These are phyloP conservation scores for Dactylellina haptotyla DNA, from an alignment of 2,329 filamentous ascomycete genomes.

Conservation along the genomic window DNA sequence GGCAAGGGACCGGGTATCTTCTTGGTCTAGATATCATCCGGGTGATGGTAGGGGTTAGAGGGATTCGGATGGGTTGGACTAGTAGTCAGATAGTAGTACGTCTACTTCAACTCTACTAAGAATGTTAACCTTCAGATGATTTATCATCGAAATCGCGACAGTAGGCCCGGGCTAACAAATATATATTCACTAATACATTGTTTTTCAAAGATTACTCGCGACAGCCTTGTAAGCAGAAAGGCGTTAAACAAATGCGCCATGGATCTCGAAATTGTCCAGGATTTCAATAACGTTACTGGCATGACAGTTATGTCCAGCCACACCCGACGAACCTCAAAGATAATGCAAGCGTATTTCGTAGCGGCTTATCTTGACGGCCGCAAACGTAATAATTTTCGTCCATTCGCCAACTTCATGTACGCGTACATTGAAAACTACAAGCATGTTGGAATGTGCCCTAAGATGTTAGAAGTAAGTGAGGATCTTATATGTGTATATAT, in stretches of 20 bases:
- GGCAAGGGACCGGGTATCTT: not conserved
- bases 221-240: not conserved
- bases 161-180: not conserved
- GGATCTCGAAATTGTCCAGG: not conserved
- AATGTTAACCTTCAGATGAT: not conserved
- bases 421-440: not conserved
- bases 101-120: not conserved
- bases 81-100: not conserved
- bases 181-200: not conserved
- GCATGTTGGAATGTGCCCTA: not conserved
- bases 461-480: not conserved
- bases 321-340: not conserved
- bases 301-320: not conserved
- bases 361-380: not conserved
- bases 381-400: not conserved
- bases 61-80: not conserved
- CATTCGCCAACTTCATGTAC: not conserved
- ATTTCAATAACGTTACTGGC: not conserved
- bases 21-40: not conserved
- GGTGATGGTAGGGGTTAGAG: not conserved
- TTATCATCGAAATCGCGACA: not conserved
- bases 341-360: not conserved
- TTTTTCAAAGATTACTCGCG: not conserved
- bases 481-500: too few species aligned
- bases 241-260: not conserved